A percentile compares a stretch with the other conserved stretches of the same genome.
Evolutionary conservation across 1,139 yeast genomes (phyloP).

Genomic region (Magnusiomyces ingens): DNA sequence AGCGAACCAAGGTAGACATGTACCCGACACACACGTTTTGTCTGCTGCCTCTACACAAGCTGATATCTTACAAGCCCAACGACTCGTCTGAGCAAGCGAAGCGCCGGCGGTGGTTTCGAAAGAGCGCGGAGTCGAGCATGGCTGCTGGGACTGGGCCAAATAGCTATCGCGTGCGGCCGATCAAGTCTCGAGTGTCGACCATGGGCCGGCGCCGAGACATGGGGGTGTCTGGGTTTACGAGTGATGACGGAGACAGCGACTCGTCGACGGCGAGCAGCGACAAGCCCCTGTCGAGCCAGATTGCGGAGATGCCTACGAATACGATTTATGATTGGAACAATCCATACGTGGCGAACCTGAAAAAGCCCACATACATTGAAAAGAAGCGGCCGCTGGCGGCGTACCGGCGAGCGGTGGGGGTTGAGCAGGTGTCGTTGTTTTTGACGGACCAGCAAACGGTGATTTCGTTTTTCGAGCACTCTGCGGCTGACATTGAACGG

Average conservation of each 20-base stretch:
- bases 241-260: not conserved
- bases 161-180: not conserved
- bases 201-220: not conserved
- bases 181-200: not conserved
- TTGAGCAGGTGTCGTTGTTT: constrained; percentile 48
- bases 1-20: constrained; percentile 47
- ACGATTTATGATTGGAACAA: constrained; percentile 36
- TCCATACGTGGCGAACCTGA: constrained; percentile 25
- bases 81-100: not conserved
- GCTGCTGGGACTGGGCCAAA: not conserved
- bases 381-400: constrained; percentile 41
- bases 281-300: not conserved
- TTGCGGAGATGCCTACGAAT: constrained; percentile 20
- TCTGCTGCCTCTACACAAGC: constrained; percentile 44
- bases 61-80: constrained; percentile 30
- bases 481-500: constrained; percentile 44
- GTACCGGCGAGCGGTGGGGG: constrained; percentile 42
- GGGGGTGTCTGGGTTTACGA: not conserved
- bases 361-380: constrained; percentile 32
- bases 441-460: constrained; percentile 40
- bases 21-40: constrained; percentile 45
- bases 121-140: not conserved
- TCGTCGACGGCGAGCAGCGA: not conserved
- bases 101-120: not conserved
- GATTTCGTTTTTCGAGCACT: constrained; percentile 49